These are phyloP conservation scores for Pichia kudriavzevii DNA, from an alignment of 1,139 yeast genomes.

Conservation along the genomic window DNA sequence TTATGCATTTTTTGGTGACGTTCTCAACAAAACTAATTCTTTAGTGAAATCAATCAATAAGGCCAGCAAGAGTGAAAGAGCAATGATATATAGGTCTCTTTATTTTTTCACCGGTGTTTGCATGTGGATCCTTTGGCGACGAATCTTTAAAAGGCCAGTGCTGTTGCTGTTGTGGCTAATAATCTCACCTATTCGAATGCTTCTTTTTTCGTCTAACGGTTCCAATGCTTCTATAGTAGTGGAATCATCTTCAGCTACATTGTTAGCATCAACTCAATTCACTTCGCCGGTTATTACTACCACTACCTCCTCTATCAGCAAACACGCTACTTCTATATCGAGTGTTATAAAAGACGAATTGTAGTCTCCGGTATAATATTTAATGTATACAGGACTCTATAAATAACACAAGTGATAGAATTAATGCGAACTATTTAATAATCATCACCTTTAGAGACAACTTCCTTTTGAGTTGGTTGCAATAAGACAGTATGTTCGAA, in stretches of 20 bases:
- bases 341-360: constrained; percentile 13
- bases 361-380: constrained; percentile 1
- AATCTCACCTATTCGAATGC: constrained; percentile 34
- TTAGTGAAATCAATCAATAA: constrained; percentile 59
- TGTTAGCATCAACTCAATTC: neutral
- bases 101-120: constrained; percentile 51
- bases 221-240: too few relatives aligned
- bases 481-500: constrained; percentile 88
- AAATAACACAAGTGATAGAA: too few relatives aligned
- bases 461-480: constrained; percentile 89
- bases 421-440: too few relatives aligned
- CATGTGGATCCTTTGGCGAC: constrained; percentile 57
- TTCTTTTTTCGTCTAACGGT: too few relatives aligned
- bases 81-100: constrained; percentile 50
- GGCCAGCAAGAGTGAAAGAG: constrained; percentile 58
- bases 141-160: constrained; percentile 53
- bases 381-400: neutral
- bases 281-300: constrained; percentile 1
- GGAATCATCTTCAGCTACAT: constrained; percentile 1
- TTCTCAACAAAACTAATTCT: constrained; percentile 46
- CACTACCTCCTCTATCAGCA: too few relatives aligned
- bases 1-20: constrained; percentile 46
- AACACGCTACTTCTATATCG: too few relatives aligned
- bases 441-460: constrained; percentile 92
- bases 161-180: constrained; percentile 52